Evolutionary conservation across 106 monocot genomes (phyloP).

Genomic region (Allium fistulosum): DNA sequence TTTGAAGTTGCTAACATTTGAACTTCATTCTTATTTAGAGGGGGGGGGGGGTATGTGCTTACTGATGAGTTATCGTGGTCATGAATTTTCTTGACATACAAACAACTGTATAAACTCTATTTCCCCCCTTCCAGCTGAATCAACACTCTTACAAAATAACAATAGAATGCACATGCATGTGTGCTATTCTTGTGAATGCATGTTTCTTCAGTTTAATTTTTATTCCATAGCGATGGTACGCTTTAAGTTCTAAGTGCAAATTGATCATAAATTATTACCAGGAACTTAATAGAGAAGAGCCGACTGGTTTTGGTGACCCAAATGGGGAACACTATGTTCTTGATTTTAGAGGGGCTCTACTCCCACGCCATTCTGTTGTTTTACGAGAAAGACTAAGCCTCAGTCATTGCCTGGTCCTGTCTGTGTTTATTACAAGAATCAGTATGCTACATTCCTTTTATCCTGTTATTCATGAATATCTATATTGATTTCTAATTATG

Average conservation of each 20-base stretch:
- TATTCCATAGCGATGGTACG: no score
- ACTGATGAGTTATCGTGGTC: no score
- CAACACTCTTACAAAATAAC: no score
- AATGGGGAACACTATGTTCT: slow-evolving; percentile 64
- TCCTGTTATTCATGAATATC: slow-evolving; percentile 2
- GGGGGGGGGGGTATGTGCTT: no score
- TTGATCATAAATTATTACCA: slow-evolving; percentile 12
- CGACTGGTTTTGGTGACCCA: slow-evolving; percentile 75
- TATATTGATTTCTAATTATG: background rate
- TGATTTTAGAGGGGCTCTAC: slow-evolving; percentile 75
- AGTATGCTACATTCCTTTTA: slow-evolving; percentile 36
- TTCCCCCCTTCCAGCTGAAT: no score
- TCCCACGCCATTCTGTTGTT: slow-evolving; percentile 66
- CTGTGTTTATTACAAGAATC: slow-evolving; percentile 49
- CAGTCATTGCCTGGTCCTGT: slow-evolving; percentile 84
- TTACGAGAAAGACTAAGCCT: slow-evolving; percentile 73
- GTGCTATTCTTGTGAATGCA: no score
- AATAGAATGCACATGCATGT: no score
- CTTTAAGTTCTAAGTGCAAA: background rate
- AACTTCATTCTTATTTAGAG: no score
- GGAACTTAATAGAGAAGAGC: slow-evolving; percentile 86
- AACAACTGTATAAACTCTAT: no score
- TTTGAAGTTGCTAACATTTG: no score
- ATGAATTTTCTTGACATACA: no score
- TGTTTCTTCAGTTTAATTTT: no score